Conservation (phyloP, 2,329 filamentous ascomycete species). For the Monosporascus cannonballus region DNA sequence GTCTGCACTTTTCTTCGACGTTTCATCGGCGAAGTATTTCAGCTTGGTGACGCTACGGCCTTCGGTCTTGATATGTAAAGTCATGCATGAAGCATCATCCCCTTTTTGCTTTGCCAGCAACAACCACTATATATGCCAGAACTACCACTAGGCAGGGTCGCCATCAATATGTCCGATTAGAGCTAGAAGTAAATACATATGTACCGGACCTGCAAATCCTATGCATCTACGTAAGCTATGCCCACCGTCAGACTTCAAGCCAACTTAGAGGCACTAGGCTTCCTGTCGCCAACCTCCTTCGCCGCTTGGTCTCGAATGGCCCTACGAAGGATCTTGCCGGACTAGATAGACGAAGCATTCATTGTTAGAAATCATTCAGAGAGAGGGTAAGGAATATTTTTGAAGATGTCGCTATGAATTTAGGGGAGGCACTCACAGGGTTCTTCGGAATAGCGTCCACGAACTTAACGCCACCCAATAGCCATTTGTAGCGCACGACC, state of each 20-base stretch:
- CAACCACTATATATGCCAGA: too few species aligned
- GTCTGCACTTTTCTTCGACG: too few species aligned
- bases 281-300: conserved; percentile 41
- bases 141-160: too few species aligned
- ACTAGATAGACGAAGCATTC: conserved; percentile 29
- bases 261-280: conserved; percentile 18
- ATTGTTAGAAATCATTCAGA: conserved; percentile 6
- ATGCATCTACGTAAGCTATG: too few species aligned
- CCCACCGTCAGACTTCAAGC: conserved; percentile 3
- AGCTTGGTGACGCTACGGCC: too few species aligned
- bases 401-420: conserved; percentile 3
- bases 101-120: too few species aligned
- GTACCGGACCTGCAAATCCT: too few species aligned
- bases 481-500: conserved; percentile 59
- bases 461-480: conserved; percentile 65
- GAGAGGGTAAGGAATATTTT: neutral
- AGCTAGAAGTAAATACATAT: too few species aligned
- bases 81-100: too few species aligned
- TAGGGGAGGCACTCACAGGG: conserved; percentile 38
- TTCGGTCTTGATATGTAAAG: too few species aligned
- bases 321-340: conserved; percentile 62
- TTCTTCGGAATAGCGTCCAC: conserved; percentile 65
- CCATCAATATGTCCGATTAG: too few species aligned
- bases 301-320: conserved; percentile 51
- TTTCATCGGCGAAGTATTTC: too few species aligned